Conservation (phyloP, 2,329 filamentous ascomycete species). For the Talaromyces sp. region DNA sequence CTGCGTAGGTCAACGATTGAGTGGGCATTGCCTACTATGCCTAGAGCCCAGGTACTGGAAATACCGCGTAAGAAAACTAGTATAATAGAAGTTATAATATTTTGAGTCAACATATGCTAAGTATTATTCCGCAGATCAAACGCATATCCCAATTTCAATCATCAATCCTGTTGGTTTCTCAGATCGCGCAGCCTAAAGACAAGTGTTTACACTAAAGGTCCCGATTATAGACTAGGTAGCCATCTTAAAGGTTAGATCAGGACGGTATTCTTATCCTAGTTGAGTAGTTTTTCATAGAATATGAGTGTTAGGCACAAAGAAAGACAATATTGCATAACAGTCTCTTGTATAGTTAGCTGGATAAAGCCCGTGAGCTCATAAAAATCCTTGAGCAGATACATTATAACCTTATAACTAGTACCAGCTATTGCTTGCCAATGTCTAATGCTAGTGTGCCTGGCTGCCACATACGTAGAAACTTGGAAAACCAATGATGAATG, state of each 20-base stretch:
- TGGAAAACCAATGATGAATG: too few species aligned
- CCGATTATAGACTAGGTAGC: too few species aligned
- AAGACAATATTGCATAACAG: background rate
- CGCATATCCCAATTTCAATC: background rate
- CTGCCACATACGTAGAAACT: too few species aligned
- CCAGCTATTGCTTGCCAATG: background rate
- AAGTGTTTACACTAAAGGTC: background rate
- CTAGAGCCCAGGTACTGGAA: background rate
- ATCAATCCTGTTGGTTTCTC: background rate
- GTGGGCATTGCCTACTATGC: background rate
- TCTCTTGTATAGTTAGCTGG: background rate
- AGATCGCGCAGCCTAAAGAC: background rate
- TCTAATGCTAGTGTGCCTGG: background rate
- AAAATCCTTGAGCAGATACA: background rate
- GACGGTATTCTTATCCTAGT: too few species aligned
- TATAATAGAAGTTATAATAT: background rate
- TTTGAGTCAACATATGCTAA: background rate
- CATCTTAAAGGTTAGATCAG: too few species aligned
- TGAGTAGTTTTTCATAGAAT: too few species aligned
- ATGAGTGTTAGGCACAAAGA: background rate
- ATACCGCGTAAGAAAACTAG: background rate
- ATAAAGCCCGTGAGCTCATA: background rate
- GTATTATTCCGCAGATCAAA: background rate
- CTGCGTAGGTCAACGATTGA: background rate
- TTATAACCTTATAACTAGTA: background rate